Percentiles rank a stretch among this genome's conserved stretches.
Evolutionary conservation across 2,329 filamentous ascomycete genomes (phyloP).

Genomic region (Allantophomopsis lycopodina): DNA sequence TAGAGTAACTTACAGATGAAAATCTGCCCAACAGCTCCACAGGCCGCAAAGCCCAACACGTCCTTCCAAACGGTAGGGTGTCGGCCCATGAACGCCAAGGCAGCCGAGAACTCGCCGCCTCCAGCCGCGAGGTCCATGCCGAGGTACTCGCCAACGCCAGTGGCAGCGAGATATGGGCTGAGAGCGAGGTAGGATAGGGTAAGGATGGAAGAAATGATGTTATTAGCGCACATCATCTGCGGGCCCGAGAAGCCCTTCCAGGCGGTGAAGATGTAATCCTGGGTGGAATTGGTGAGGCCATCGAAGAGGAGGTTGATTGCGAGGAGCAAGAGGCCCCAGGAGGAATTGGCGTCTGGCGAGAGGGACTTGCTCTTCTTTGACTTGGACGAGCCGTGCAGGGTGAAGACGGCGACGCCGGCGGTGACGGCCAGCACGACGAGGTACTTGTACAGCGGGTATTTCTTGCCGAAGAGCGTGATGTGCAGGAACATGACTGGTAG

Average conservation of each 20-base stretch:
- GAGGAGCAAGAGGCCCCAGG: constrained; percentile 73
- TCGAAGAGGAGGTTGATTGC: constrained; percentile 89
- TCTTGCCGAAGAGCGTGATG: constrained; percentile 76
- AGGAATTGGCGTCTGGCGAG: constrained; percentile 41
- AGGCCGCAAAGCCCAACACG: constrained; percentile 78
- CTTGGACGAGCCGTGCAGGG: constrained; percentile 62
- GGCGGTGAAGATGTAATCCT: constrained; percentile 80
- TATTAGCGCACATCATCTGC: constrained; percentile 99
- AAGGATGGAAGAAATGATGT: constrained; percentile 69
- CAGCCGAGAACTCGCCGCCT: constrained; percentile 67
- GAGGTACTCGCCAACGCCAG: constrained; percentile 47
- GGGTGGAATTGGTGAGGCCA: constrained; percentile 88
- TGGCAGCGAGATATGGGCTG: constrained; percentile 67
- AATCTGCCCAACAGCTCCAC: constrained; percentile 85
- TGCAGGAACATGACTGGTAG: constrained; percentile 98
- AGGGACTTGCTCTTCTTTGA: constrained; percentile 19
- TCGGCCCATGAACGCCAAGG: constrained; percentile 64
- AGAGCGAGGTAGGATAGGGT: constrained; percentile 65
- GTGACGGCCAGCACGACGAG: constrained; percentile 85
- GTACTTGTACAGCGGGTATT: constrained; percentile 95
- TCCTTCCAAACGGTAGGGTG: constrained; percentile 78
- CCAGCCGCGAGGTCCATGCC: constrained; percentile 43
- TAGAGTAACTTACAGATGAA: constrained; percentile 61
- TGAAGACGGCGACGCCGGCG: constrained; percentile 86
- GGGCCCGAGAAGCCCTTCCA: constrained; percentile 77